Percentiles rank a stretch among this genome's conserved stretches.
These are phyloP conservation scores for Trichoderma aggressivum DNA, from an alignment of 2,329 filamentous ascomycete species.

Conservation along the genomic window DNA sequence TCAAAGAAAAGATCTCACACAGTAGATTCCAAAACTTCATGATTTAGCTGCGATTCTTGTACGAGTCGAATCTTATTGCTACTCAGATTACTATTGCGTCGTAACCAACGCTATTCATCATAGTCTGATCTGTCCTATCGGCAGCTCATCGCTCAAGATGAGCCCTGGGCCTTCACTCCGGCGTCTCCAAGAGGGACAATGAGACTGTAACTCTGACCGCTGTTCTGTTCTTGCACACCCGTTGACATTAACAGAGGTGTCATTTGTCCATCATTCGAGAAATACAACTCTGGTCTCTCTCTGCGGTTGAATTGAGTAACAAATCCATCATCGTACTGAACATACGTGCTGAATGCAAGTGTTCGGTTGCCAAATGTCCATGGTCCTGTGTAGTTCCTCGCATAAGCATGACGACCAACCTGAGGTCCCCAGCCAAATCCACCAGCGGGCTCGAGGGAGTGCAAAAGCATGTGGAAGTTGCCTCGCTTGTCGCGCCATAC, in stretches of 20 bases:
- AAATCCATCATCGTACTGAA: slow-evolving; percentile 42
- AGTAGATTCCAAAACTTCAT: neutral
- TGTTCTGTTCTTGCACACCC: slow-evolving; percentile 43
- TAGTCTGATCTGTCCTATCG: neutral
- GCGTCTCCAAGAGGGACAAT: slow-evolving; percentile 27
- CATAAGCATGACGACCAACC: slow-evolving; percentile 31
- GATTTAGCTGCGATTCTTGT: rapidly evolving
- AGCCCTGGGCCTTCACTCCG: slow-evolving; percentile 19
- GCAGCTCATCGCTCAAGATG: neutral
- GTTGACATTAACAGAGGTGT: slow-evolving; percentile 45
- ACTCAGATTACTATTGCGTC: neutral
- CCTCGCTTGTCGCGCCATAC: slow-evolving; percentile 35
- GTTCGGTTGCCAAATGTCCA: slow-evolving; percentile 31
- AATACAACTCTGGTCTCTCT: slow-evolving; percentile 48
- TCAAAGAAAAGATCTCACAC: neutral
- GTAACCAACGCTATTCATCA: neutral
- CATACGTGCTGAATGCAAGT: slow-evolving; percentile 29
- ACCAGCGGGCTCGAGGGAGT: slow-evolving; percentile 30
- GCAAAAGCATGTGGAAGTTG: slow-evolving; percentile 32
- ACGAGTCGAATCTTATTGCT: neutral
- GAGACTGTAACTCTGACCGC: slow-evolving; percentile 24
- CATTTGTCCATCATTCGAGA: slow-evolving; percentile 44
- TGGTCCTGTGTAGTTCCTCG: slow-evolving; percentile 27
- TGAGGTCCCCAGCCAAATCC: slow-evolving; percentile 27
- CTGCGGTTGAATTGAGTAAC: slow-evolving; percentile 32